These are phyloP conservation scores for Actinomucor elegans DNA, from an alignment of 371 early-diverging fungal species.

Conservation along the genomic window DNA sequence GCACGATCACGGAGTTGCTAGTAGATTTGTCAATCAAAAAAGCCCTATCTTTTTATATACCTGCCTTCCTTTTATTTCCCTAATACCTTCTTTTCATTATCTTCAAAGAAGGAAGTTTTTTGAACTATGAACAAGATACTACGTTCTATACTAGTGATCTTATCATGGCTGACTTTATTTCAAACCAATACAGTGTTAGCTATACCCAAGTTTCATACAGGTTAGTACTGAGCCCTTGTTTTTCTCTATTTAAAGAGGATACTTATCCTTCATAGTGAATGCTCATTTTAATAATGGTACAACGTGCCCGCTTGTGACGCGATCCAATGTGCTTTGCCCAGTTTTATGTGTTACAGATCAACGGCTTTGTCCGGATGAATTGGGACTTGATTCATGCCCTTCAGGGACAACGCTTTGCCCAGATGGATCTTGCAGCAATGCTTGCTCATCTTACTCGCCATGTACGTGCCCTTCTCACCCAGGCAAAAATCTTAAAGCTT, in stretches of 20 bases:
- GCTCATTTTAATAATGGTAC: constrained; percentile 30
- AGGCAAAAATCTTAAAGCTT: constrained; percentile 8
- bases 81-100: no score
- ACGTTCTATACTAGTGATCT: no score
- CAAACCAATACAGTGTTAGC: no score
- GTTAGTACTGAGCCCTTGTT: neutral
- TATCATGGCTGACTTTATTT: no score
- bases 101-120: no score
- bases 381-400: constrained; percentile 17
- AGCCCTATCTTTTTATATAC: no score
- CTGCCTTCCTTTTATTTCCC: no score
- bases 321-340: constrained; percentile 25
- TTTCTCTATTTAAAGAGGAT: neutral
- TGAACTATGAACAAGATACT: no score
- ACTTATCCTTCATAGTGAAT: constrained; percentile 17
- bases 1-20: no score
- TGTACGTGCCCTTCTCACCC: constrained; percentile 25
- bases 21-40: no score
- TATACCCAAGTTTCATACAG: constrained; percentile 31
- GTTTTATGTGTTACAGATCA: constrained; percentile 21
- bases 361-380: constrained; percentile 14
- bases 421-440: constrained; percentile 25
- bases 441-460: constrained; percentile 4
- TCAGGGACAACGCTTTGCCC: constrained; percentile 12
- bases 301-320: constrained; percentile 25